Conservation (phyloP, 768 basidiomycete genomes). For the Russula vinacea region DNA sequence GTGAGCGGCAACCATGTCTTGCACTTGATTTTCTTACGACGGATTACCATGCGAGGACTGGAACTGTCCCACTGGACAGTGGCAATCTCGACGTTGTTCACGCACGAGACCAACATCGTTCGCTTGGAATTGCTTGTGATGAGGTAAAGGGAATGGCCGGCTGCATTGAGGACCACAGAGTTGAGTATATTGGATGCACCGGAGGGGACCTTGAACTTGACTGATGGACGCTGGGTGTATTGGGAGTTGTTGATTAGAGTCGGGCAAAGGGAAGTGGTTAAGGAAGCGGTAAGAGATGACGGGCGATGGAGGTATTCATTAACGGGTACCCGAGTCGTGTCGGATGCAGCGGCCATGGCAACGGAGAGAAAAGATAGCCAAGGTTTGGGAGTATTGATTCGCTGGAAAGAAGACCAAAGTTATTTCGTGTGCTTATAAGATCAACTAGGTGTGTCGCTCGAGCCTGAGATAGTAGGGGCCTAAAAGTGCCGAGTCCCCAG, state of each 20-base stretch:
- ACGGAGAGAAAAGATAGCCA: neutral
- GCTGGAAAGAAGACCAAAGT: no score
- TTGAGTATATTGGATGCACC: slow-evolving; percentile 3
- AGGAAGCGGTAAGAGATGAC: no score
- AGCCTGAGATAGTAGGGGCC: no score
- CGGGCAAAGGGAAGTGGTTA: neutral
- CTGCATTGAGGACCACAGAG: neutral
- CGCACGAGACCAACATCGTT: slow-evolving; percentile 1
- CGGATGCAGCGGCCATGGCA: slow-evolving; percentile 9
- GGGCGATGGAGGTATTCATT: neutral
- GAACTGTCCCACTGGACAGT: slow-evolving; percentile 13
- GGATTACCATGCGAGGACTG: slow-evolving; percentile 14
- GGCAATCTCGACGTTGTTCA: slow-evolving; percentile 10
- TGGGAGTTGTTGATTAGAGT: slow-evolving; percentile 1
- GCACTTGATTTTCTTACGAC: slow-evolving; percentile 10
- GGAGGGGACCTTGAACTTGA: slow-evolving; percentile 10
- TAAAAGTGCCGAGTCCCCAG: no score
- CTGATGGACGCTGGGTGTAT: slow-evolving; percentile 1
- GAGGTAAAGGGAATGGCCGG: neutral
- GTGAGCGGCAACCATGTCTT: slow-evolving; percentile 10
- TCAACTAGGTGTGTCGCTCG: no score
- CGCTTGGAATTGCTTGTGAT: slow-evolving; percentile 7
- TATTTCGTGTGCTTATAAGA: no score
- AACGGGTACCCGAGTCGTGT: slow-evolving; percentile 9
- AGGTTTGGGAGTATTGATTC: no score